These are phyloP conservation scores for Clavispora carvajalis DNA, from an alignment of 805 yeast genomes.

Conservation along the genomic window DNA sequence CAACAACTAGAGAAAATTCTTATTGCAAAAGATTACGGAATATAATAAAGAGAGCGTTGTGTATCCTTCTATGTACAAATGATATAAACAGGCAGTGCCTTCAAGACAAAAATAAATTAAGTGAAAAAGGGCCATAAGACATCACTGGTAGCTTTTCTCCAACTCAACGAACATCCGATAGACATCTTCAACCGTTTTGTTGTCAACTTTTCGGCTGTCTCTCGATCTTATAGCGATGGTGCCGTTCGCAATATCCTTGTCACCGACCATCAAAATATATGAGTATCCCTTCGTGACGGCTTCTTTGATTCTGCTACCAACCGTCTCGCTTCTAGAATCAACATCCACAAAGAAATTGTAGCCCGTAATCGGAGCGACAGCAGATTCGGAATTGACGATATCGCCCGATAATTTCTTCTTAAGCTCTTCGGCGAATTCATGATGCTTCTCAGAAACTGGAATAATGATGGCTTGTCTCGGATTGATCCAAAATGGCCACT, in stretches of 20 bases:
- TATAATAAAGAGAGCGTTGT: not conserved
- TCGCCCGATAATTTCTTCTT: constrained; percentile 45
- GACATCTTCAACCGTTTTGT: constrained; percentile 46
- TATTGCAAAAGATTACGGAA: constrained; percentile 55
- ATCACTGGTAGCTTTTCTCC: constrained; percentile 45
- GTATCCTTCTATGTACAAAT: not conserved
- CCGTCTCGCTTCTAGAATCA: constrained; percentile 69
- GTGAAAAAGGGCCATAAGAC: not conserved
- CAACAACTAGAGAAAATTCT: constrained; percentile 70
- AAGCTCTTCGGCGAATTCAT: constrained; percentile 47
- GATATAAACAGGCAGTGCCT: constrained; percentile 1
- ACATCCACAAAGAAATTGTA: constrained; percentile 69
- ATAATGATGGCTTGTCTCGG: constrained; percentile 86
- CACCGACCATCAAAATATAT: constrained; percentile 82
- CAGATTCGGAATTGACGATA: constrained; percentile 18
- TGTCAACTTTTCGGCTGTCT: constrained; percentile 40
- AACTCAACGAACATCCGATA: constrained; percentile 47
- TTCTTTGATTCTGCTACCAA: constrained; percentile 75
- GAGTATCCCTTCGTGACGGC: constrained; percentile 71
- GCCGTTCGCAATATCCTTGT: constrained; percentile 61
- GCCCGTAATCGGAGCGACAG: constrained; percentile 52
- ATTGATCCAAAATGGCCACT: constrained; percentile 97
- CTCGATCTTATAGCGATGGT: constrained; percentile 62
- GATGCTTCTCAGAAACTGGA: constrained; percentile 68
- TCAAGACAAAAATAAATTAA: not conserved